Evolutionary conservation across 768 basidiomycete species (phyloP).

Genomic region (Scleroderma bovista): DNA sequence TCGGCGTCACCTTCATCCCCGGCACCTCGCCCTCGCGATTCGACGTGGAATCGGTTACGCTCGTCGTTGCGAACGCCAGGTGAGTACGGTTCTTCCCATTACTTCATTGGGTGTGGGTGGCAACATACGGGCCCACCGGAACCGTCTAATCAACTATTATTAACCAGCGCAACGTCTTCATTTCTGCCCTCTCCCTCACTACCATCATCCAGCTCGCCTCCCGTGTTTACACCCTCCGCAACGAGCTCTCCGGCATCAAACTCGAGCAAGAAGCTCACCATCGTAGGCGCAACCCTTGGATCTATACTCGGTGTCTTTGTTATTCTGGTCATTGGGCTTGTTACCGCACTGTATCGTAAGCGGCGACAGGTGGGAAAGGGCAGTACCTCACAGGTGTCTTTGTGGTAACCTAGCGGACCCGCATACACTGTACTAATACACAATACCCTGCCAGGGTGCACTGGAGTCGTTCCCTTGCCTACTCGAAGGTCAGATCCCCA

Average conservation of each 20-base stretch:
- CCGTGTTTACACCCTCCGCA: conserved; percentile 4
- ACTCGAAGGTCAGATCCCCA: too few relatives aligned
- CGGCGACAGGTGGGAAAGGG: background rate
- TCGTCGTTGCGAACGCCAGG: conserved; percentile 35
- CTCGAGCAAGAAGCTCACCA: conserved; percentile 4
- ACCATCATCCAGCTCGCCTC: conserved; percentile 20
- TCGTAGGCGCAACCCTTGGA: conserved; percentile 14
- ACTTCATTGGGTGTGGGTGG: background rate
- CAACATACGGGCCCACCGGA: background rate
- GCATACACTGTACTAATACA: background rate
- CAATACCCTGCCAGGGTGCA: background rate
- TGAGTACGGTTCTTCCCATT: conserved; percentile 11
- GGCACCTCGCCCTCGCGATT: conserved; percentile 25
- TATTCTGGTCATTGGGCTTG: conserved; percentile 3
- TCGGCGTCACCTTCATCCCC: conserved; percentile 38
- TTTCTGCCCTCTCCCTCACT: conserved; percentile 20
- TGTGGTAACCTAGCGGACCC: background rate
- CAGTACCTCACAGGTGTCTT: background rate
- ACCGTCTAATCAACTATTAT: too few relatives aligned
- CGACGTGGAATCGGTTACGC: conserved; percentile 33
- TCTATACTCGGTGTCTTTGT: conserved; percentile 9
- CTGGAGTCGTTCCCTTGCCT: too few relatives aligned
- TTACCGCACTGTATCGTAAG: conserved; percentile 5
- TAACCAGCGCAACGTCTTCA: conserved; percentile 20
- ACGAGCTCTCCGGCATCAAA: conserved; percentile 2